Evolutionary conservation across 2,329 filamentous ascomycete genomes (phyloP).

Genomic region (Didymella sp.): DNA sequence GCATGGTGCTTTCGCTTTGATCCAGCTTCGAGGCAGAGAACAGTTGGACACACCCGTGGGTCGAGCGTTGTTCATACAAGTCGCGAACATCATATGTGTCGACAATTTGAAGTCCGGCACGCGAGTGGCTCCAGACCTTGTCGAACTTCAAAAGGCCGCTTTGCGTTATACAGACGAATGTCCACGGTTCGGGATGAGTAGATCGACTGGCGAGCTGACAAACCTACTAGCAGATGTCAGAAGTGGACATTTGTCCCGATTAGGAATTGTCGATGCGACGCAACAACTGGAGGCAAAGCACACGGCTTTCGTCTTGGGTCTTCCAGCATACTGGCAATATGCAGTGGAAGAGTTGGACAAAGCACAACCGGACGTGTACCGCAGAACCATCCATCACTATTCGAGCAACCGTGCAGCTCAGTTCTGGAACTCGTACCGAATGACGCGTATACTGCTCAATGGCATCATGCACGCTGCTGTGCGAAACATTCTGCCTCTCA

Average conservation of each 20-base stretch:
- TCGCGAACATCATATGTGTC: slow-evolving; percentile 20
- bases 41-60: slow-evolving; percentile 22
- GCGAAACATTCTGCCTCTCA: background rate
- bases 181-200: slow-evolving; percentile 11
- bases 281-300: slow-evolving; percentile 15
- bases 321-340: slow-evolving; percentile 15
- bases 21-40: slow-evolving; percentile 19
- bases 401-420: slow-evolving; percentile 17
- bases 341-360: background rate
- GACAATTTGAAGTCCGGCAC: slow-evolving; percentile 17
- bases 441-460: slow-evolving; percentile 28
- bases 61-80: slow-evolving; percentile 26
- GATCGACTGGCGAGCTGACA: slow-evolving; percentile 11
- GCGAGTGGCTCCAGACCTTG: slow-evolving; percentile 13
- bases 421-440: slow-evolving; percentile 30
- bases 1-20: slow-evolving; percentile 23
- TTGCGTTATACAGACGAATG: background rate
- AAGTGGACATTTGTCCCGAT: slow-evolving; percentile 1
- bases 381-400: slow-evolving; percentile 15
- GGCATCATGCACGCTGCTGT: slow-evolving; percentile 15
- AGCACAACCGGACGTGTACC: slow-evolving; percentile 1
- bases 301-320: background rate
- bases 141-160: slow-evolving; percentile 13
- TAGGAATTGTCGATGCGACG: slow-evolving; percentile 8
- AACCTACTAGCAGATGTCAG: slow-evolving; percentile 10